Percentiles rank a stretch among this genome's conserved stretches.
phyloP scores from a whole-genome alignment of 1,284 basidiomycete species.

The Ceratobasidium sp. region DNA sequence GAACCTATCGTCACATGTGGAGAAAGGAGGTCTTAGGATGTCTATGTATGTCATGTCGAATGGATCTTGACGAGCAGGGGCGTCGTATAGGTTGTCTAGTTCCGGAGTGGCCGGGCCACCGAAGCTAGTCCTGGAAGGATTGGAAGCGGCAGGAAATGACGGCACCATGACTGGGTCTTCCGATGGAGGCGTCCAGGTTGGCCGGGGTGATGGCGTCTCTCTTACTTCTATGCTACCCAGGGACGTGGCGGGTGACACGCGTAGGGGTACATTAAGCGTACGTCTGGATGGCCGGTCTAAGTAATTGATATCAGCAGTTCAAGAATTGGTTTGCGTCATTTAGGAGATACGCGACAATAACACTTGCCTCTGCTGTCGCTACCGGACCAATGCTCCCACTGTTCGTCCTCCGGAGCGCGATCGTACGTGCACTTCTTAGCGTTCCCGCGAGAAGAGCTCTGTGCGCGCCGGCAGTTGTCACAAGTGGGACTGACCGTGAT shows the following conservation, averaged over 20 bases:
- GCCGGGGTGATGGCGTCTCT: background rate
- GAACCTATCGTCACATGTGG: background rate
- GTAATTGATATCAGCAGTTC: background rate
- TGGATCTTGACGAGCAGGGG: background rate
- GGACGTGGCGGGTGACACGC: background rate
- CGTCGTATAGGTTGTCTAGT: background rate
- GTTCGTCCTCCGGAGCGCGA: constrained; percentile 29
- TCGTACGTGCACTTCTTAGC: constrained; percentile 28
- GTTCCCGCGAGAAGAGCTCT: background rate
- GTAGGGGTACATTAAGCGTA: background rate
- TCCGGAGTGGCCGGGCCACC: background rate
- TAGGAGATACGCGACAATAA: background rate
- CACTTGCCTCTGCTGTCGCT: background rate
- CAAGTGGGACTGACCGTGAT: constrained; percentile 15
- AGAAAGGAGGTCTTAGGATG: too few relatives aligned
- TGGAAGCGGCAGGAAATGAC: background rate
- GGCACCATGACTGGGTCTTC: too few relatives aligned
- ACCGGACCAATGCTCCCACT: constrained; percentile 18
- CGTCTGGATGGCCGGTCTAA: background rate
- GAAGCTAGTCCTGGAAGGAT: background rate
- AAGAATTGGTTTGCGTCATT: background rate
- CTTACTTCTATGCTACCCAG: background rate
- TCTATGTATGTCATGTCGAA: background rate
- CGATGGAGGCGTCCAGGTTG: background rate
- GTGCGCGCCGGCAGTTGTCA: constrained; percentile 21